Percentiles rank a stretch among this genome's conserved stretches.
Conservation (phyloP, 805 yeast genomes). For the Scheffersomyces stipitis region DNA sequence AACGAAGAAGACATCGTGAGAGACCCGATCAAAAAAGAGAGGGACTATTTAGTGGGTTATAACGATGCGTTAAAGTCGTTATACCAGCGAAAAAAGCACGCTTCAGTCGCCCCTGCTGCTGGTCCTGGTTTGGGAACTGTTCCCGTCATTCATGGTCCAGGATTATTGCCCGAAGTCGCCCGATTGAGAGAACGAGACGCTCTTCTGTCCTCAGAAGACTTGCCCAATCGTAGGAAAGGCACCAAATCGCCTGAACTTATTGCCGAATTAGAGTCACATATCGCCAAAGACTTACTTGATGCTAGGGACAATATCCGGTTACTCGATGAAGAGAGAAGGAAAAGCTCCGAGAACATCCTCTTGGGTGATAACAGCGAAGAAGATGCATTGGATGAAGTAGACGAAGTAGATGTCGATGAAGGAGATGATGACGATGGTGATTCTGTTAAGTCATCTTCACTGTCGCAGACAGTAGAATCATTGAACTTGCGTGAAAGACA, state of each 20-base stretch:
- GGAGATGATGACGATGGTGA: conserved; percentile 19
- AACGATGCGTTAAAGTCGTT: conserved; percentile 61
- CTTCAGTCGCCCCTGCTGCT: background rate
- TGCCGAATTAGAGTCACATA: background rate
- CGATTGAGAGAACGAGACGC: too few species aligned
- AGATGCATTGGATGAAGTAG: conserved; percentile 1
- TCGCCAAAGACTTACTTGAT: background rate
- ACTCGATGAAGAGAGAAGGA: conserved; percentile 11
- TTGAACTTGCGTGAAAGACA: conserved; percentile 89
- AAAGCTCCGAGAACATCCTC: background rate
- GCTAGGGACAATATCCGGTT: conserved; percentile 21
- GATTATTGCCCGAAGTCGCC: conserved; percentile 8
- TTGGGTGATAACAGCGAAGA: conserved; percentile 14
- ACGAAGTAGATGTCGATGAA: conserved; percentile 22
- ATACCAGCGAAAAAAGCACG: conserved; percentile 13
- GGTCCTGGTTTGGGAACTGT: background rate
- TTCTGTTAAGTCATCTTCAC: conserved; percentile 26
- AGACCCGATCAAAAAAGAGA: conserved; percentile 15
- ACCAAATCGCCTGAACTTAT: background rate
- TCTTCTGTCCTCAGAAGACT: too few species aligned
- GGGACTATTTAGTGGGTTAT: conserved; percentile 65
- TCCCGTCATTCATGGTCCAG: too few species aligned
- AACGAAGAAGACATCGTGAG: conserved; percentile 40
- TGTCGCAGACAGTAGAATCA: conserved; percentile 66
- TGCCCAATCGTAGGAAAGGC: conserved; percentile 7